A percentile compares a stretch with the other conserved stretches of the same genome.
phyloP scores from a whole-genome alignment of 805 yeast species.

The Millerozyma acaciae region DNA sequence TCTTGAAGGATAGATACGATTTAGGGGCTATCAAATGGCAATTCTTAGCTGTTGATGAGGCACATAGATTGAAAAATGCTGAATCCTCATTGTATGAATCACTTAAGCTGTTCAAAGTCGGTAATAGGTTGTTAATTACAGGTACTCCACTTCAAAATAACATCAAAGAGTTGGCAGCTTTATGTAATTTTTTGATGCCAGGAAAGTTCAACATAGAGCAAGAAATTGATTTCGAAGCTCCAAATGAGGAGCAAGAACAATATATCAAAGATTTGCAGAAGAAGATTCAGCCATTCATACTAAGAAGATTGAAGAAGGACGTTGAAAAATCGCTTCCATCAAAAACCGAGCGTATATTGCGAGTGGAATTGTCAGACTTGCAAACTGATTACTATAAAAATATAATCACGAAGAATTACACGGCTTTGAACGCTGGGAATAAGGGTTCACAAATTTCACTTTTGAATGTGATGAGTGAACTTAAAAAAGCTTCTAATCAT shows the following conservation, averaged over 20 bases:
- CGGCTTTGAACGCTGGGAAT: slow-evolving; percentile 84
- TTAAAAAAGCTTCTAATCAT: slow-evolving; percentile 95
- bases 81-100: slow-evolving; percentile 92
- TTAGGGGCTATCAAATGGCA: slow-evolving; percentile 90
- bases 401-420: slow-evolving; percentile 84
- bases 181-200: slow-evolving; percentile 94
- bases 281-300: slow-evolving; percentile 84
- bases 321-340: slow-evolving; percentile 96
- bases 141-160: slow-evolving; percentile 98
- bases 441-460: slow-evolving; percentile 74
- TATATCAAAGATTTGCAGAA: slow-evolving; percentile 83
- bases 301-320: slow-evolving; percentile 92
- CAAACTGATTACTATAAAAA: slow-evolving; percentile 95
- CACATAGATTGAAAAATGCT: slow-evolving; percentile 92
- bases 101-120: slow-evolving; percentile 72
- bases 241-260: slow-evolving; percentile 80
- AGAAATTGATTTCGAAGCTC: slow-evolving; percentile 91
- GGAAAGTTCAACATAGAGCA: slow-evolving; percentile 86
- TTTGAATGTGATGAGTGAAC: slow-evolving; percentile 88
- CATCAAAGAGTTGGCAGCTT: slow-evolving; percentile 90
- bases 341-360: slow-evolving; percentile 88
- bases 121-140: slow-evolving; percentile 84
- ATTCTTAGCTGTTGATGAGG: slow-evolving; percentile 96
- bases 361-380: slow-evolving; percentile 92
- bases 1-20: slow-evolving; percentile 79